Evolutionary conservation across 2,329 filamentous ascomycete species (phyloP).

Genomic region (Diaporthe caulivora): DNA sequence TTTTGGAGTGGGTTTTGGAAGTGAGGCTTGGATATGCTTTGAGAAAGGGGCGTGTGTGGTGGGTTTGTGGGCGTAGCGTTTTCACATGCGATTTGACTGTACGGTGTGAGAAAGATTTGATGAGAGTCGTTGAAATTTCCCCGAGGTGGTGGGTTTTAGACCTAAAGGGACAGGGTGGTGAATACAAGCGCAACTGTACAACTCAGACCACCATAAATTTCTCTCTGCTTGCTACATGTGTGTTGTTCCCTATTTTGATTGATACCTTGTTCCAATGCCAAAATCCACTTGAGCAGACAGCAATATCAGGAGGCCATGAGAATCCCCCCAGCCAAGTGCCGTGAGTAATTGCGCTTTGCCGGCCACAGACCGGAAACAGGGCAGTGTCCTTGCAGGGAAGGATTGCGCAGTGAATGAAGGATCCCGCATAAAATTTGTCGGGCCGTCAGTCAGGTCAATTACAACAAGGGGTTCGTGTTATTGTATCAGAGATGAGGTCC

Average conservation of each 20-base stretch:
- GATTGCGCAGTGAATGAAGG: neutral
- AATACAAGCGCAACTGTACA: neutral
- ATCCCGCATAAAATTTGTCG: neutral
- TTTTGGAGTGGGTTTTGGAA: neutral
- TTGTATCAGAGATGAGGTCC: conserved; percentile 29
- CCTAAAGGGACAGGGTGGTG: conserved; percentile 20
- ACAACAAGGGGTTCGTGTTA: conserved; percentile 10
- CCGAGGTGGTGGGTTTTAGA: neutral
- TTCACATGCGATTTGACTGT: conserved; percentile 36
- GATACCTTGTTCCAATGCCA: neutral
- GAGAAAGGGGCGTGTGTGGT: neutral
- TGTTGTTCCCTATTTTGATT: neutral
- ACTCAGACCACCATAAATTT: neutral
- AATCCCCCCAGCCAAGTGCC: neutral
- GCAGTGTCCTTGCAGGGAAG: neutral
- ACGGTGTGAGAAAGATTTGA: conserved; percentile 36
- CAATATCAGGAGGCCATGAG: neutral
- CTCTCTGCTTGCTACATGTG: neutral
- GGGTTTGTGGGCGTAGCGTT: conserved; percentile 17
- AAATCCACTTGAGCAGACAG: neutral
- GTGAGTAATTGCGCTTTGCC: neutral
- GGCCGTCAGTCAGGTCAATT: neutral
- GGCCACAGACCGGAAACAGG: too few species aligned
- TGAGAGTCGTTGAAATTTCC: conserved; percentile 15
- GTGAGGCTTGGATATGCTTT: neutral